A percentile compares a stretch with the other conserved stretches of the same genome.
Evolutionary conservation across 106 monocot genomes (phyloP).

Genomic region (Platanthera guangdongensis): DNA sequence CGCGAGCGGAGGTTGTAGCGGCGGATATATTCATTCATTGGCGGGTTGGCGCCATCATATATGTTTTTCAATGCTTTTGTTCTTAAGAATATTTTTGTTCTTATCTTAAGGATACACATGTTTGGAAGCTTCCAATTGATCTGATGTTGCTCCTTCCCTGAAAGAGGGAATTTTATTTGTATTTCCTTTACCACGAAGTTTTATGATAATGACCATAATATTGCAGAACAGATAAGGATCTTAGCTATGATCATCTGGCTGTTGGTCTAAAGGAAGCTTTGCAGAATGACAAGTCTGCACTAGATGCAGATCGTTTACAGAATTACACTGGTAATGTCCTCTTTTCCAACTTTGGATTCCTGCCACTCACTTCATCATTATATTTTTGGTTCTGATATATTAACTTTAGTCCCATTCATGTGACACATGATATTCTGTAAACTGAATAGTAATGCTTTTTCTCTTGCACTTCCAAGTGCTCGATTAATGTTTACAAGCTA

Average conservation of each 20-base stretch:
- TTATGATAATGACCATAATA: not conserved
- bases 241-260: slow-evolving; percentile 84
- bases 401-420: not conserved
- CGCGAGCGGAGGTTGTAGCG: too few relatives aligned
- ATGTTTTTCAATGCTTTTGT: not conserved
- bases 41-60: too few relatives aligned
- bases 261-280: slow-evolving; percentile 69
- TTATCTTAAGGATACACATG: not conserved
- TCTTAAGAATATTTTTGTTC: not conserved
- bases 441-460: not conserved
- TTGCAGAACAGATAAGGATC: slow-evolving; percentile 55
- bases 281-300: slow-evolving; percentile 48
- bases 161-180: not conserved
- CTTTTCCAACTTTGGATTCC: not conserved
- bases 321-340: slow-evolving; percentile 56
- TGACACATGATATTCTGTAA: not conserved
- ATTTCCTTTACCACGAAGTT: not conserved
- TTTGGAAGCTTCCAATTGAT: not conserved
- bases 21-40: too few relatives aligned
- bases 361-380: not conserved
- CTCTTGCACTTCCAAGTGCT: not conserved
- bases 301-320: slow-evolving; percentile 87
- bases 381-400: slow-evolving; percentile 3
- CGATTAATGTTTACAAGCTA: not conserved
- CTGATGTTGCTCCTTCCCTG: not conserved